Conservation (phyloP, 345 rosid species). For the Dipteronia sinensis region DNA sequence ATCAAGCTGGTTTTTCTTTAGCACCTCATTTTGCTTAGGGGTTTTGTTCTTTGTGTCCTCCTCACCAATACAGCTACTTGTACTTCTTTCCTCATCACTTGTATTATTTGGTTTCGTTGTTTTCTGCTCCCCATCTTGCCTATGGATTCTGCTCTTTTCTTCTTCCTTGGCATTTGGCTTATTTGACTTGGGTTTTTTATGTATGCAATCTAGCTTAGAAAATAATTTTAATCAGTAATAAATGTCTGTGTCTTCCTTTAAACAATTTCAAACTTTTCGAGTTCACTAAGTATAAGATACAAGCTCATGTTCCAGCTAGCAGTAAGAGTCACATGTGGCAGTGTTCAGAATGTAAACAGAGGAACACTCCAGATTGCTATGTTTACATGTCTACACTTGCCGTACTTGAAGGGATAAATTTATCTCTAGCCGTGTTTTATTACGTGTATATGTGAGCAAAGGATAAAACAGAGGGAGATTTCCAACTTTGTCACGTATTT, state of each 20-base stretch:
- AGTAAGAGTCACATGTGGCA: neutral
- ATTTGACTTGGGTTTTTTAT: conserved; percentile 13
- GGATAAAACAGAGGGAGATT: too few relatives aligned
- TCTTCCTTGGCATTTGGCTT: neutral
- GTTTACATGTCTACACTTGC: neutral
- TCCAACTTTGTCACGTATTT: too few relatives aligned
- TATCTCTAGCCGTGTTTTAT: neutral
- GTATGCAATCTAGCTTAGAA: neutral
- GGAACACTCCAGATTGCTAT: neutral
- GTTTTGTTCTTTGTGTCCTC: neutral
- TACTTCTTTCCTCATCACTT: too few relatives aligned
- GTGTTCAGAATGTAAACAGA: neutral
- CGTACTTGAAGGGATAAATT: neutral
- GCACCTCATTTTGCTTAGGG: conserved; percentile 21
- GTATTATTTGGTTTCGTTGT: neutral
- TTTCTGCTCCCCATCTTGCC: neutral
- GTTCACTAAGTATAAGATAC: neutral
- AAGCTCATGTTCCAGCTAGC: neutral
- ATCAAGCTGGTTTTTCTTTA: conserved; percentile 17
- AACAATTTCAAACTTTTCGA: neutral
- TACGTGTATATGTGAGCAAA: too few relatives aligned
- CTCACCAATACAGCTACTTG: neutral
- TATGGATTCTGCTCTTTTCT: neutral
- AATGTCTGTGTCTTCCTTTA: neutral
- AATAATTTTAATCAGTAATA: neutral